phyloP scores from a whole-genome alignment of 176 grass and related monocot genomes.

The Cenchrus purpureus region DNA sequence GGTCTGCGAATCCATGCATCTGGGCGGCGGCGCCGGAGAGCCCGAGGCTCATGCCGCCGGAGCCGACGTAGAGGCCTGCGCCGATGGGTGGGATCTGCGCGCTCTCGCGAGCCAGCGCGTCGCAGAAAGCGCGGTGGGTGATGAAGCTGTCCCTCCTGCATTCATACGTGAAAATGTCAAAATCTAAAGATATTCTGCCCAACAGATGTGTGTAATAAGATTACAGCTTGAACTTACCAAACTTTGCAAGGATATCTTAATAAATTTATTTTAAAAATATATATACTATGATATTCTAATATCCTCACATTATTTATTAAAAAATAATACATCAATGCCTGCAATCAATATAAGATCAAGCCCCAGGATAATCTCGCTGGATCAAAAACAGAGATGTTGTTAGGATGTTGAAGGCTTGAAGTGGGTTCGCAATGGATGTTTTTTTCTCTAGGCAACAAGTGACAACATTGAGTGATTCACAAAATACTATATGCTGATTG shows the following conservation, averaged over 20 bases:
- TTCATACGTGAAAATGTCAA: not conserved
- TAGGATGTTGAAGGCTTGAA: not conserved
- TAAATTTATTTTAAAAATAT: not conserved
- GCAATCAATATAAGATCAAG: not conserved
- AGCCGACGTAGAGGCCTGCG: conserved; percentile 56
- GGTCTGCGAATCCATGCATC: conserved; percentile 52
- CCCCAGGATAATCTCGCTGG: not conserved
- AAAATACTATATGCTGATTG: not conserved
- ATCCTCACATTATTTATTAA: not conserved
- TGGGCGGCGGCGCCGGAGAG: conserved; percentile 49
- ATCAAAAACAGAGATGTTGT: not conserved
- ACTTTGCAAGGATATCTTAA: not conserved
- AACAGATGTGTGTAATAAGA: not conserved
- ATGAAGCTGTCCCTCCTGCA: conserved; percentile 99
- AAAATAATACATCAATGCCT: not conserved
- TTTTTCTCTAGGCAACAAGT: not conserved
- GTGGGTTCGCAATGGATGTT: not conserved
- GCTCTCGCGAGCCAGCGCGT: conserved; percentile 91
- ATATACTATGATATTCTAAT: not conserved
- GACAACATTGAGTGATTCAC: not conserved
- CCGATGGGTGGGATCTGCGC: conserved; percentile 56
- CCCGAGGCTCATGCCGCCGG: conserved; percentile 61
- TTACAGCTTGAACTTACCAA: not conserved
- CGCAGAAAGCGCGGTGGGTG: conserved; percentile 97
- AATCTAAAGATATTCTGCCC: not conserved